Conservation (phyloP, 768 basidiomycete species). For the Boletus subparvulus region DNA sequence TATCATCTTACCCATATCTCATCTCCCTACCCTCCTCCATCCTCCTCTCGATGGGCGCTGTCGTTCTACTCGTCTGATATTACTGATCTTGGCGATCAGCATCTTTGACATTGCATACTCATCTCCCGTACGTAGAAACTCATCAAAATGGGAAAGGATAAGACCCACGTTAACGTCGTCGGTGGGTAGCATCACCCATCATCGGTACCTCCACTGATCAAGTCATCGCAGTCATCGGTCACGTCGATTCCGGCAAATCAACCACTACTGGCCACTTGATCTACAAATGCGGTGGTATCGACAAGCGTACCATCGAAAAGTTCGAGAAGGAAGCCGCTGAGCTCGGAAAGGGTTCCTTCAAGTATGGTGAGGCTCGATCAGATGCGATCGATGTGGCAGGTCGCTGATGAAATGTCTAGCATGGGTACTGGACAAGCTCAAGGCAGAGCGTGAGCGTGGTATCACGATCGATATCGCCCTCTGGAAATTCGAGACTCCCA, state of each 20-base stretch:
- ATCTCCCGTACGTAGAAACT: constrained; percentile 42
- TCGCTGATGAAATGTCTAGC: constrained; percentile 52
- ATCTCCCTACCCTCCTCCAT: constrained; percentile 20
- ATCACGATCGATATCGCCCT: constrained; percentile 99
- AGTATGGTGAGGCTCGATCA: constrained; percentile 70
- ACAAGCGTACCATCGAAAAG: constrained; percentile 99
- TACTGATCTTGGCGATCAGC: constrained; percentile 27
- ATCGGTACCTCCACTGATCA: constrained; percentile 21
- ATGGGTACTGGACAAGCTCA: constrained; percentile 99
- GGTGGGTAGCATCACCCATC: constrained; percentile 51
- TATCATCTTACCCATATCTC: constrained; percentile 16
- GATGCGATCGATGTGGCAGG: constrained; percentile 8
- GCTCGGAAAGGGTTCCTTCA: constrained; percentile 99
- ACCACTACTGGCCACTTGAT: constrained; percentile 99
- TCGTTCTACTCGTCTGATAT: constrained; percentile 7
- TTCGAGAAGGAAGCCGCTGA: constrained; percentile 99
- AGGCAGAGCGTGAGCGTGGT: constrained; percentile 99
- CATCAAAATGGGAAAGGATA: constrained; percentile 92
- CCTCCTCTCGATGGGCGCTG: constrained; percentile 10
- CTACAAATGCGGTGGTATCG: constrained; percentile 99
- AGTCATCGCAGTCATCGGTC: constrained; percentile 79
- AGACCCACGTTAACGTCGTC: constrained; percentile 96
- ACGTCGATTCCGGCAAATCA: constrained; percentile 99
- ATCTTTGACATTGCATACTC: constrained; percentile 7
- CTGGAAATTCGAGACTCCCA: constrained; percentile 99